Percentiles rank a stretch among this genome's conserved stretches.
Evolutionary conservation across 352 stramenopile genomes (phyloP).

Genomic region (Pythium plurisporium): DNA sequence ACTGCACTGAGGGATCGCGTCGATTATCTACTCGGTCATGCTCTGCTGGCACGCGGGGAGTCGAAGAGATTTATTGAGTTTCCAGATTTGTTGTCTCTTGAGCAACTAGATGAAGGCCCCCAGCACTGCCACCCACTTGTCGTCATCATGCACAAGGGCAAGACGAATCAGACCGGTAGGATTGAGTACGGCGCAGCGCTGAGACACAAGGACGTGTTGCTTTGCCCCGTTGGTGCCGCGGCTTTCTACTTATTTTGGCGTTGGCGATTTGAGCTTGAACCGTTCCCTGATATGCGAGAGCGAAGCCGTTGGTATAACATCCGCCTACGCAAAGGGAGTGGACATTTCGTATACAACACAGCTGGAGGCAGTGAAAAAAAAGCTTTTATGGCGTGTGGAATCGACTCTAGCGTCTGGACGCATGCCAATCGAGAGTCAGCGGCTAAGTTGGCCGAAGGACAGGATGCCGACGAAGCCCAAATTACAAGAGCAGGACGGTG

Average conservation of each 20-base stretch:
- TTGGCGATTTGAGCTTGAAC: not conserved
- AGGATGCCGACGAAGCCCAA: not conserved
- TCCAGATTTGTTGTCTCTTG: slow-evolving; percentile 3
- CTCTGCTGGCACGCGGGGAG: not conserved
- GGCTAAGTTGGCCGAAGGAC: not conserved
- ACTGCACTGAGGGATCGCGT: not conserved
- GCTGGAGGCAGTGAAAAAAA: not conserved
- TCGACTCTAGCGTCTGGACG: not conserved
- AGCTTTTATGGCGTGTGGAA: not conserved
- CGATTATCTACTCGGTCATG: not conserved
- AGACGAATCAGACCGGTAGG: not conserved
- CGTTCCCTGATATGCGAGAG: not conserved
- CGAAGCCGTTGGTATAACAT: not conserved
- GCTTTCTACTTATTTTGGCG: not conserved
- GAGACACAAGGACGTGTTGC: not conserved
- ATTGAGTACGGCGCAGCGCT: slow-evolving; percentile 5
- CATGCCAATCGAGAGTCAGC: not conserved
- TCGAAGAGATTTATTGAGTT: not conserved
- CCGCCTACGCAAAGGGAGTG: not conserved
- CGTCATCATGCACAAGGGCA: slow-evolving; percentile 5
- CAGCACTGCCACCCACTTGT: not conserved
- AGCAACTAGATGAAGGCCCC: not conserved
- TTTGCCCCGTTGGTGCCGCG: not conserved
- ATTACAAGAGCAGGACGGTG: too few species aligned
- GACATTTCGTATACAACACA: not conserved